Percentiles rank a stretch among this genome's conserved stretches.
phyloP scores from a whole-genome alignment of 2,329 filamentous ascomycete genomes.

The Ascochyta koolunga region DNA sequence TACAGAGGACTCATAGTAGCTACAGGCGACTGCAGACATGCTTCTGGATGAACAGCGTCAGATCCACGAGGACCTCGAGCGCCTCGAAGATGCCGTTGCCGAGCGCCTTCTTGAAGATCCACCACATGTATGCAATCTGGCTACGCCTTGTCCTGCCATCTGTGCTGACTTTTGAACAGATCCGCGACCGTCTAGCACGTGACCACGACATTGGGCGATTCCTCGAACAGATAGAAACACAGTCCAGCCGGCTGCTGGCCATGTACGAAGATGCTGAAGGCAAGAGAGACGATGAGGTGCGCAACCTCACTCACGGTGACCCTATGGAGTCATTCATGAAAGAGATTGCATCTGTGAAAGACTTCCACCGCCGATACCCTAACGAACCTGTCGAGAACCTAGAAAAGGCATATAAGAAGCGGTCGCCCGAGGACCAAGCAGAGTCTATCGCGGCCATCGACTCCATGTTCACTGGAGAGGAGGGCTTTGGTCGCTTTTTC shows the following conservation, averaged over 20 bases:
- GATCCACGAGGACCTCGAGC: slow-evolving; percentile 94
- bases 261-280: slow-evolving; percentile 84
- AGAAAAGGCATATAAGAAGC: slow-evolving; percentile 85
- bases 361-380: slow-evolving; percentile 88
- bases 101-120: slow-evolving; percentile 90
- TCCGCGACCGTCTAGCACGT: slow-evolving; percentile 84
- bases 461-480: slow-evolving; percentile 93
- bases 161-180: slow-evolving; percentile 57
- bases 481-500: slow-evolving; percentile 90
- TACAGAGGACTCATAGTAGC: slow-evolving; percentile 22
- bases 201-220: slow-evolving; percentile 93
- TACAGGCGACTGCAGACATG: slow-evolving; percentile 58
- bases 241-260: slow-evolving; percentile 78
- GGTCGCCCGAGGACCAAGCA: slow-evolving; percentile 65
- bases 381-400: slow-evolving; percentile 96
- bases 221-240: slow-evolving; percentile 82
- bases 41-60: slow-evolving; percentile 91
- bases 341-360: slow-evolving; percentile 78
- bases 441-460: slow-evolving; percentile 75
- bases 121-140: slow-evolving; percentile 69
- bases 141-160: not conserved
- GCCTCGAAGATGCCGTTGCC: slow-evolving; percentile 90
- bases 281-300: slow-evolving; percentile 76
- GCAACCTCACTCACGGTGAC: slow-evolving; percentile 82
- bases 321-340: slow-evolving; percentile 91